Evolutionary conservation across 2,329 filamentous ascomycete species (phyloP).

Genomic region (Arthroderma sp.): DNA sequence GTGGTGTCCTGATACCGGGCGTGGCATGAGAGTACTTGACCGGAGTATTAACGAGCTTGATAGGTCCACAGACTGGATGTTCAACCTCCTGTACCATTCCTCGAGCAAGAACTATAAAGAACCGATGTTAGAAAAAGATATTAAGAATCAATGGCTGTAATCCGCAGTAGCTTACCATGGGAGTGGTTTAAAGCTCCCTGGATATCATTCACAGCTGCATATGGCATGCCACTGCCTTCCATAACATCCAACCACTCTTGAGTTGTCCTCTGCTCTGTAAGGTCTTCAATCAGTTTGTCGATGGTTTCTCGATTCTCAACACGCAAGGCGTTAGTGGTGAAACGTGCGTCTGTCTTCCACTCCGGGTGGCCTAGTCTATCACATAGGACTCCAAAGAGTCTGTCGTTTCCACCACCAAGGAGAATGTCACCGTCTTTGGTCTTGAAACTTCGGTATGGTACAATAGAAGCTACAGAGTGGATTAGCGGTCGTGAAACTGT

Average conservation of each 20-base stretch:
- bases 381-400: conserved; percentile 49
- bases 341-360: conserved; percentile 46
- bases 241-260: conserved; percentile 76
- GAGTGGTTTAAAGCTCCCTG: conserved; percentile 70
- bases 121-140: conserved; percentile 7
- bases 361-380: conserved; percentile 46
- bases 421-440: conserved; percentile 52
- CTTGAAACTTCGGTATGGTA: conserved; percentile 78
- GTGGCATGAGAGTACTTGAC: conserved; percentile 82
- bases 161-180: conserved; percentile 48
- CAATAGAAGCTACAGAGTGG: conserved; percentile 62
- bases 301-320: conserved; percentile 61
- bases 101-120: conserved; percentile 49
- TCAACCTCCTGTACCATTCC: conserved; percentile 84
- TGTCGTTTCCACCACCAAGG: conserved; percentile 53
- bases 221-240: conserved; percentile 87
- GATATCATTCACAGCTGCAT: conserved; percentile 88
- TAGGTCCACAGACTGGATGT: conserved; percentile 67
- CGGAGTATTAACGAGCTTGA: conserved; percentile 86
- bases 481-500: background rate
- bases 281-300: conserved; percentile 63
- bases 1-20: conserved; percentile 62
- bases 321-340: conserved; percentile 47
- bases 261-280: conserved; percentile 67
- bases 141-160: background rate